Evolutionary conservation across 495 filamentous ascomycete species (phyloP).

Genomic region (Podospora pseudocomata): DNA sequence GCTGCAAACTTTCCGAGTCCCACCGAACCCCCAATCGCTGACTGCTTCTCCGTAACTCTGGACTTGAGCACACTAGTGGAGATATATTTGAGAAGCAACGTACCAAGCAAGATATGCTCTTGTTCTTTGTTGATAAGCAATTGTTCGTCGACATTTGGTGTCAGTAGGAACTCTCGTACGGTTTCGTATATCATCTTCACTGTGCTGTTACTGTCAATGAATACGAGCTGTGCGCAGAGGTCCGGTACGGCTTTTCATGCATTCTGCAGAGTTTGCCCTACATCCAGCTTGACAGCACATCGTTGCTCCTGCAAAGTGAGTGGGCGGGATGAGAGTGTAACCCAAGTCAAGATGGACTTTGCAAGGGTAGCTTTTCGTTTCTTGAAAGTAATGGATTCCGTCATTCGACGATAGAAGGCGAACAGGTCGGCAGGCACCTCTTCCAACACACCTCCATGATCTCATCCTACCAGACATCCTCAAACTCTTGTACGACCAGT

Average conservation of each 20-base stretch:
- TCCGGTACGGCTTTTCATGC: constrained; percentile 24
- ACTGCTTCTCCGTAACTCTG: too few species aligned
- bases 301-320: constrained; percentile 29
- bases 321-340: constrained; percentile 24
- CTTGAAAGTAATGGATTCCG: constrained; percentile 22
- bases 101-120: too few species aligned
- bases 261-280: constrained; percentile 28
- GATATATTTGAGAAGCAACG: too few species aligned
- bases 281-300: constrained; percentile 29
- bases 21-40: too few species aligned
- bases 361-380: constrained; percentile 21
- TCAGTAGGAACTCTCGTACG: constrained; percentile 32
- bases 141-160: too few species aligned
- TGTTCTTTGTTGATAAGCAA: too few species aligned
- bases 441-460: constrained; percentile 28
- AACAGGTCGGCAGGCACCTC: constrained; percentile 26
- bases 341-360: constrained; percentile 31
- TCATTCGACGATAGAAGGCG: constrained; percentile 28
- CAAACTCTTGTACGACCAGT: constrained; percentile 33
- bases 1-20: too few species aligned
- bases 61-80: too few species aligned
- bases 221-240: constrained; percentile 34
- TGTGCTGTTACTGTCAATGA: constrained; percentile 22
- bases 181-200: constrained; percentile 37
- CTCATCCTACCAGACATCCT: constrained; percentile 27